Evolutionary conservation across 164 flowering plant species (phyloP), one percentile per base, ranked within the genome.

Genomic region (Macadamia tetraphylla): DNA sequence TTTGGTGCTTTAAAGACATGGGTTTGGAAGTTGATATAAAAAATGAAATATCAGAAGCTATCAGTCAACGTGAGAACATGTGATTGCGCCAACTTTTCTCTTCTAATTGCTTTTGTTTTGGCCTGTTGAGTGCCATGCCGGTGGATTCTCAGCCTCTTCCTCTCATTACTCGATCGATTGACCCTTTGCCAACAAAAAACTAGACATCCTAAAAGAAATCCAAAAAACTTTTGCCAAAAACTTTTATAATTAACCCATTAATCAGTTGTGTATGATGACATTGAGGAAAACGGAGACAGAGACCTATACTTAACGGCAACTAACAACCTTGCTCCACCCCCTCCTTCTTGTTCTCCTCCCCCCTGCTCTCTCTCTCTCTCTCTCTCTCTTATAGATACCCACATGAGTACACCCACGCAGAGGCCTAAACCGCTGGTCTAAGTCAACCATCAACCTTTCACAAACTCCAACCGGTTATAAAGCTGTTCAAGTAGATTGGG

Each of bases 321-420:
- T 17, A 53, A 44, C 31, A 11, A 2, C 23, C 56, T 53, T 46
- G 18, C 17, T 61, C 43, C 30, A 18, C 62, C 48, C 18, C 29
- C n/a, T 60, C 53, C 51, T 65, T 57, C 29, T 59, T 44, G 42
- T 30, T 59, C 11, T 32, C 53, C 49, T 65, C 49, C 48, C 32
- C n/a, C 67, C 17, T 12, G 6, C 49, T 30, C 62, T 15, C 44
- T 60, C 51, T 65, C 51, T 56, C 35, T 30, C 67, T 29, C n/a
- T 8, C 53, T 14, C 11, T 49, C 53, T 8, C 53, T 14, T 14
- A 14, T 13, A 2, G n/a, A 14, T n/a, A 13, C 57, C 3, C 57
- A 53, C 6, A 53, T 35, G 40, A 35, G 5, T 35, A 5, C 40
- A 35, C 40, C 40, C 51, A 46, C 51, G 13, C 51, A 46, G 12